Conservation (phyloP, 495 filamentous ascomycete species). For the Hypoxylon crocopeplum region DNA sequence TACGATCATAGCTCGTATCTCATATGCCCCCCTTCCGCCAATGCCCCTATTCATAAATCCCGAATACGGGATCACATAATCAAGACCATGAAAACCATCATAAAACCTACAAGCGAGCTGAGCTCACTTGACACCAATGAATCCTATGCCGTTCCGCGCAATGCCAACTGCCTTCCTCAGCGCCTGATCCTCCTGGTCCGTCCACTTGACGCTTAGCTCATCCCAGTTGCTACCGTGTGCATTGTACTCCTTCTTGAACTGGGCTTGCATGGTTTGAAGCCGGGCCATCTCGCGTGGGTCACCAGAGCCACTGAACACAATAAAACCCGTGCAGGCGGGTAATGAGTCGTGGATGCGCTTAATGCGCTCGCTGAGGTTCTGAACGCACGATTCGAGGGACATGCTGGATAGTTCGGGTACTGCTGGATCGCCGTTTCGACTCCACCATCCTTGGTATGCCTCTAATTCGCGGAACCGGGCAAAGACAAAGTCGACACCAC, state of each 20-base stretch:
- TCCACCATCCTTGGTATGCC: conserved; percentile 82
- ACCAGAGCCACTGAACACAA: conserved; percentile 88
- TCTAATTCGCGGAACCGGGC: conserved; percentile 88
- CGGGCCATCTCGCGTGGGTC: conserved; percentile 81
- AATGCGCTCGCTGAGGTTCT: conserved; percentile 61
- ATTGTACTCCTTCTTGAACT: conserved; percentile 77
- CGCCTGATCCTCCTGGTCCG: conserved; percentile 82
- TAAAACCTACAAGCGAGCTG: not conserved
- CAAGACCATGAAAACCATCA: not conserved
- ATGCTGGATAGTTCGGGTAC: conserved; percentile 44
- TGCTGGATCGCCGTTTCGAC: conserved; percentile 54
- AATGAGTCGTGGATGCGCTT: conserved; percentile 74
- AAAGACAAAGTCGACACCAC: conserved; percentile 88
- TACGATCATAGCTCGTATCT: conserved; percentile 31
- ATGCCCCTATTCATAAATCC: not conserved
- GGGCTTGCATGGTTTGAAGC: conserved; percentile 73
- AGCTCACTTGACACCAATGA: conserved; percentile 74
- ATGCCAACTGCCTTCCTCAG: conserved; percentile 71
- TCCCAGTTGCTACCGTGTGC: conserved; percentile 81
- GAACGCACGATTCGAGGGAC: conserved; percentile 58
- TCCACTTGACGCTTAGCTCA: conserved; percentile 86
- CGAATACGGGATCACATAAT: not conserved
- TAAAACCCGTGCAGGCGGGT: conserved; percentile 82
- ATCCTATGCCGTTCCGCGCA: conserved; percentile 80
- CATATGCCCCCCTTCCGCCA: conserved; percentile 3